Conservation (phyloP, 768 basidiomycete species). For the Nevesoporus exiguus region DNA sequence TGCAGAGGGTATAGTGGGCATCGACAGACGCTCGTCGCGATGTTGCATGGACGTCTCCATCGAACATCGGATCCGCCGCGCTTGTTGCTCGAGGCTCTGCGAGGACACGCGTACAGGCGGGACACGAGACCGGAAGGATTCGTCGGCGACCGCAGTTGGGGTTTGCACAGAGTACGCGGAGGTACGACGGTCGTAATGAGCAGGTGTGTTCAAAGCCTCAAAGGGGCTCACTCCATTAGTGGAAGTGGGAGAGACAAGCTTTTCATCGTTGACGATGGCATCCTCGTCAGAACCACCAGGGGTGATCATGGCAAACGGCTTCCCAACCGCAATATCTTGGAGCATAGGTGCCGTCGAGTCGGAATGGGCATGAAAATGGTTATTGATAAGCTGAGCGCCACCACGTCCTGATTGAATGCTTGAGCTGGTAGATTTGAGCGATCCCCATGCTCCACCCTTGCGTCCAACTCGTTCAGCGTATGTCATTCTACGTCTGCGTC, state of each 20-base stretch:
- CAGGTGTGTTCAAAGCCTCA: conserved; percentile 20
- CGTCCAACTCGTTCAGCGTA: conserved; percentile 29
- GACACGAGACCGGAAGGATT: conserved; percentile 8
- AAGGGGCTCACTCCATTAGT: conserved; percentile 15
- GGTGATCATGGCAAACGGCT: conserved; percentile 13
- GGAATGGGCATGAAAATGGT: conserved; percentile 19
- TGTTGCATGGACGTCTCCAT: conserved; percentile 28
- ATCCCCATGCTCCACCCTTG: conserved; percentile 24
- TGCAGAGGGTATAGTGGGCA: conserved; percentile 23
- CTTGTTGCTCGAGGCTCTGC: conserved; percentile 28
- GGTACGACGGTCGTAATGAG: conserved; percentile 14
- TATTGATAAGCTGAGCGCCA: background rate
- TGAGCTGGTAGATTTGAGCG: conserved; percentile 24
- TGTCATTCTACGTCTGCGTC: conserved; percentile 18
- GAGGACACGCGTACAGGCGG: conserved; percentile 11
- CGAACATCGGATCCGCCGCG: conserved; percentile 31
- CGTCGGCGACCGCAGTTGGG: background rate
- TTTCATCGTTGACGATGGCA: conserved; percentile 20
- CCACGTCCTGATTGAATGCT: conserved; percentile 5
- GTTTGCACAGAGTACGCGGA: conserved; percentile 21
- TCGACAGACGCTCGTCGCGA: conserved; percentile 30
- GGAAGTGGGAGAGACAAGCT: conserved; percentile 17
- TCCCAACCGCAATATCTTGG: conserved; percentile 11
- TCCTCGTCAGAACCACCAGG: conserved; percentile 25
- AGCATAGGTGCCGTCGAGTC: conserved; percentile 22